Base-by-base conservation (phyloP, 2,329 filamentous ascomycete species). In the Torrubiellomyces zombiae region DNA sequence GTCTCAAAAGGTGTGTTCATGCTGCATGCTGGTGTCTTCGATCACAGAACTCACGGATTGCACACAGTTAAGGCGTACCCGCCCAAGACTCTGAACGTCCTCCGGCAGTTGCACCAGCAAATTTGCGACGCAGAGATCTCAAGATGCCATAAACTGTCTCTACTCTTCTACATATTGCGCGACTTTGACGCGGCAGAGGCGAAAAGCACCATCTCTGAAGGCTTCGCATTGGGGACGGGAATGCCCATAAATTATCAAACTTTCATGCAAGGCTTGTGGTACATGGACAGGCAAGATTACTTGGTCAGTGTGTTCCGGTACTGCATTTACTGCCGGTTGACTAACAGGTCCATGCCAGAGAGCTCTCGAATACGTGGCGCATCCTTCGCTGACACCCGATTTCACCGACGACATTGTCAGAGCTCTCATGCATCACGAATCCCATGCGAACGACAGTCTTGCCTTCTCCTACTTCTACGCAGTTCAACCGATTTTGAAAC, bases 351-450 rank as follows among this genome's bases (percentile, higher is more conserved):
- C 6, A 14, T 6, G 5, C n/a, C 24, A 77, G 64, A 51, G 56
- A 34, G 79, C 81, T 3, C 59, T 91, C 15, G 72, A 81, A 38
- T 72, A 75, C 43, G 65, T 92, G 9, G 74, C 79, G 4, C 75
- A 89, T 39, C 81, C 82, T 0, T 80, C 76, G 2, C 61, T 91
- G 4, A 71, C 75, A 12, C 73, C 78, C 18, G 82, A 82, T 27
- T 91, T 89, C 40, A 67, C 78, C 28, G 80, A 89, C 50, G 78
- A 91, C 32, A 85, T 91, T 26, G 61, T 89, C 36, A 63, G 65
- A 14, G 63, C 65, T 4, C 64, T 89, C 4, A 67, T 80, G 25
- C 62, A 65, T 18, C 63, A 71, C 34, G 60, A 70, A 13, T 51
- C 64, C 18, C 53, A 60, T 20, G 53, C 62, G 28, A 72, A 81